A percentile compares a stretch with the other conserved stretches of the same genome.
Evolutionary conservation across 164 flowering plant genomes (phyloP).

Genomic region (Umbilicus rupestris): DNA sequence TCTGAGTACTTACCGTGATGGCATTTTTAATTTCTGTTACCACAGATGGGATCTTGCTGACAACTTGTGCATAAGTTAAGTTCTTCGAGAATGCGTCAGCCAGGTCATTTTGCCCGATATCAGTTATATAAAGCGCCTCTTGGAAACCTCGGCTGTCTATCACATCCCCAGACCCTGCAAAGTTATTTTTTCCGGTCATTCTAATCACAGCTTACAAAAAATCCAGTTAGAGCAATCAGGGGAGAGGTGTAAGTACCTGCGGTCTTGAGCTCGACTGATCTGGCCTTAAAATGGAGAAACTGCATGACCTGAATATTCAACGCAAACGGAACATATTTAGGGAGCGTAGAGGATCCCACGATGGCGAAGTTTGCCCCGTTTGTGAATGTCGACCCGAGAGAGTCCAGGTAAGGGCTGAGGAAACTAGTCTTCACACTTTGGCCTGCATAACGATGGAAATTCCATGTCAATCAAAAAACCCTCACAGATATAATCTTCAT

Average conservation of each 20-base stretch:
- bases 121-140: constrained; percentile 56
- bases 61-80: constrained; percentile 33
- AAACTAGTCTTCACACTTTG: constrained; percentile 41
- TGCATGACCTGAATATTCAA: constrained; percentile 58
- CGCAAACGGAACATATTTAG: constrained; percentile 44
- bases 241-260: constrained; percentile 27
- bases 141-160: constrained; percentile 31
- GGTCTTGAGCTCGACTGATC: constrained; percentile 31
- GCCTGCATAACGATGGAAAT: constrained; percentile 27
- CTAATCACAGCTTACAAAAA: no score
- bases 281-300: constrained; percentile 48
- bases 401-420: constrained; percentile 45
- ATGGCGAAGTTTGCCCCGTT: constrained; percentile 68
- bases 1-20: constrained; percentile 23
- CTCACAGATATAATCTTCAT: no score
- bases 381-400: constrained; percentile 36
- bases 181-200: no score
- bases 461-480: no score
- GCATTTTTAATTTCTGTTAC: constrained; percentile 47
- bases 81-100: constrained; percentile 48
- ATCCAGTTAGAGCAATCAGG: no score
- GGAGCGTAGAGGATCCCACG: constrained; percentile 53
- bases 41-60: constrained; percentile 36
- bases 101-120: constrained; percentile 68
- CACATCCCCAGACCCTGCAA: constrained; percentile 20